phyloP scores from a whole-genome alignment of 1,284 basidiomycete species.

The Ceratobasidium sp. region DNA sequence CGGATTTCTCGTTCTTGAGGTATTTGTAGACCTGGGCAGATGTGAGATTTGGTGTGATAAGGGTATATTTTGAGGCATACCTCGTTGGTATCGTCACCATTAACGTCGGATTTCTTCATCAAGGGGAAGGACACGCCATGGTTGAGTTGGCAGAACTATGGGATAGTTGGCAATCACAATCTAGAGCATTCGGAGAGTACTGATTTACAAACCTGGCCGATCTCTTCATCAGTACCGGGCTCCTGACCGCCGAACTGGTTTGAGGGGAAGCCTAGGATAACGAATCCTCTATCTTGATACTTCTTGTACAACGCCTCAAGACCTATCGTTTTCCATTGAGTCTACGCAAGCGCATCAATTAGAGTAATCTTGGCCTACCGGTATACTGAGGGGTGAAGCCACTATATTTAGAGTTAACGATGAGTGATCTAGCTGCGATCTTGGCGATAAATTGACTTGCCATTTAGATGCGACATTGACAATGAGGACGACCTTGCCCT shows the following conservation, averaged over 20 bases:
- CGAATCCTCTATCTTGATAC: constrained; percentile 80
- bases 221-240: constrained; percentile 76
- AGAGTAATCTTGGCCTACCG: constrained; percentile 59
- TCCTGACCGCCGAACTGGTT: constrained; percentile 80
- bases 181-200: not conserved
- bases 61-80: constrained; percentile 41
- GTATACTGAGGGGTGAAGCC: constrained; percentile 92
- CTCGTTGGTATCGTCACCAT: constrained; percentile 72
- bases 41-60: not conserved
- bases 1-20: constrained; percentile 84
- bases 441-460: constrained; percentile 57
- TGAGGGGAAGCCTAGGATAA: constrained; percentile 90
- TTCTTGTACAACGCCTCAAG: constrained; percentile 87
- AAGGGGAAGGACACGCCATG: constrained; percentile 87
- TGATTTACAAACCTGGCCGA: constrained; percentile 62
- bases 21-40: constrained; percentile 78
- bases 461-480: constrained; percentile 82
- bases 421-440: constrained; percentile 1
- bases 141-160: constrained; percentile 64
- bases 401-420: constrained; percentile 58
- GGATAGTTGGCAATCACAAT: not conserved
- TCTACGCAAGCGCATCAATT: not conserved
- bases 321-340: constrained; percentile 59
- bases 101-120: constrained; percentile 92
- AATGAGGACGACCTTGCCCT: constrained; percentile 80